phyloP scores from a whole-genome alignment of 305 asterid genomes.

The Fraxinus albicans region DNA sequence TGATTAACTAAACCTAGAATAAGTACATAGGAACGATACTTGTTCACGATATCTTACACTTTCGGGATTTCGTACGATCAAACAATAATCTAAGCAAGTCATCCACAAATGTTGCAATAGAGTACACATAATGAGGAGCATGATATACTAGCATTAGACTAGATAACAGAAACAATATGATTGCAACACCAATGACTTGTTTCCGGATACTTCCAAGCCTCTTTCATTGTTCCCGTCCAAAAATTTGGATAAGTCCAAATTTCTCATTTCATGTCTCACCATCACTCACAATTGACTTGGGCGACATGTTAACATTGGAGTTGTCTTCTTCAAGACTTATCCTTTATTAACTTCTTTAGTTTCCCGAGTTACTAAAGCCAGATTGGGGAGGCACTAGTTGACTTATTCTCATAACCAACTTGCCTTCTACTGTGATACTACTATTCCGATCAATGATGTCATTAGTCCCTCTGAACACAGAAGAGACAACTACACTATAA shows the following conservation, averaged over 20 bases:
- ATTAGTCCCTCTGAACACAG: constrained; percentile 40
- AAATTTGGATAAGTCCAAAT: constrained; percentile 33
- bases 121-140: background rate
- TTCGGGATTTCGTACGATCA: too few species aligned
- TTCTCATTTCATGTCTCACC: constrained; percentile 25
- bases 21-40: too few species aligned
- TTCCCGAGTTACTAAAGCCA: background rate
- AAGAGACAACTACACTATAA: constrained; percentile 51
- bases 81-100: background rate
- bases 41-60: too few species aligned
- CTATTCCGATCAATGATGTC: background rate
- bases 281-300: background rate
- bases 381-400: background rate
- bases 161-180: background rate
- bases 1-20: too few species aligned
- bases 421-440: background rate
- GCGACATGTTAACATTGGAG: background rate
- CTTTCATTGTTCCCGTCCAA: constrained; percentile 25
- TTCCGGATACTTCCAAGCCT: background rate
- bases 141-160: background rate
- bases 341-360: background rate
- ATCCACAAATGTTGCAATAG: background rate
- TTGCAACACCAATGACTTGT: background rate
- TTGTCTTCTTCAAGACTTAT: background rate
- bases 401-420: background rate